Conservation (phyloP, 2,329 filamentous ascomycete genomes). For the Knufia petricola region DNA sequence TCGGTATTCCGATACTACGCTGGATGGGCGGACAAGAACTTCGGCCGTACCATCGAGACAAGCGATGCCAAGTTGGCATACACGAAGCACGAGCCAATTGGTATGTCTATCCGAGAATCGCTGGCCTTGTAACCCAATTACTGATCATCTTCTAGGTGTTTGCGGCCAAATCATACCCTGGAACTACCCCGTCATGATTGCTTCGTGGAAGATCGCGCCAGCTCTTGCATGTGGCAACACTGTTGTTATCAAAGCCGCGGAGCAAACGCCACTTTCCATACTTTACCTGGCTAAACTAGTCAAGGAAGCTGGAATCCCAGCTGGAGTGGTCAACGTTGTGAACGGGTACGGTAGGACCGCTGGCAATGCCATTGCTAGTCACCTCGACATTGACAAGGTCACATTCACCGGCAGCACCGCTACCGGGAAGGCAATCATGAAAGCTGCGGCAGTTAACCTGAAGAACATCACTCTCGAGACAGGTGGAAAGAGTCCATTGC, state of each 20-base stretch:
- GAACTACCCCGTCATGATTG: slow-evolving; percentile 69
- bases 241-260: slow-evolving; percentile 48
- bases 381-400: slow-evolving; percentile 63
- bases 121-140: too few species aligned
- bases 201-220: slow-evolving; percentile 55
- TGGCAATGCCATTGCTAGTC: slow-evolving; percentile 57
- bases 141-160: too few species aligned
- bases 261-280: slow-evolving; percentile 49
- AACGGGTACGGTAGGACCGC: slow-evolving; percentile 62
- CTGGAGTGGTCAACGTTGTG: slow-evolving; percentile 66
- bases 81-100: slow-evolving; percentile 64
- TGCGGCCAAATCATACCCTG: slow-evolving; percentile 70
- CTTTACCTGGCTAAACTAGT: slow-evolving; percentile 57
- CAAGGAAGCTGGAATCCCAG: slow-evolving; percentile 64
- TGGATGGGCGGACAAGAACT: slow-evolving; percentile 70
- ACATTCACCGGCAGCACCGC: slow-evolving; percentile 68
- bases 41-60: slow-evolving; percentile 67
- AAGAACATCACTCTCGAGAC: slow-evolving; percentile 55
- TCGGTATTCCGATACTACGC: slow-evolving; percentile 62
- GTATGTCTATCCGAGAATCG: too few species aligned
- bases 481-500: slow-evolving; percentile 49
- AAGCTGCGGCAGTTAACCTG: slow-evolving; percentile 55
- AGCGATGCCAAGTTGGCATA: slow-evolving; percentile 63
- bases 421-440: slow-evolving; percentile 68
- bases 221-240: slow-evolving; percentile 50